Conservation (phyloP, 2,329 filamentous ascomycete genomes). For the Phyllosticta citribraziliensis region DNA sequence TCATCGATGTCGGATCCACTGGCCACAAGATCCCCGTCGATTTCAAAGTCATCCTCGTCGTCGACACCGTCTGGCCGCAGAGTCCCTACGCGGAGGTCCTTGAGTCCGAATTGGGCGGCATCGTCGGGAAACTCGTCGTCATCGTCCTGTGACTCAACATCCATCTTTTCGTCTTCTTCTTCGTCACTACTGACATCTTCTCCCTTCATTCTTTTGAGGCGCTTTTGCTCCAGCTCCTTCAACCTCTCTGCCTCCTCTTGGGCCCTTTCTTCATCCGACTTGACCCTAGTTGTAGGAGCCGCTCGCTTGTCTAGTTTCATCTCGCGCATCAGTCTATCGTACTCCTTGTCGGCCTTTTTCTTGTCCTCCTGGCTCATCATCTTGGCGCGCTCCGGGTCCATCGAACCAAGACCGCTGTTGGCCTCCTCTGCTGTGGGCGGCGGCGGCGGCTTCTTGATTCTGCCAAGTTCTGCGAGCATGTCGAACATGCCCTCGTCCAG, state of each 20-base stretch:
- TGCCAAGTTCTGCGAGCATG: slow-evolving; percentile 61
- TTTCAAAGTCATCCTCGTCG: slow-evolving; percentile 87
- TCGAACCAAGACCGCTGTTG: slow-evolving; percentile 26
- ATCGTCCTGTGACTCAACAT: slow-evolving; percentile 23
- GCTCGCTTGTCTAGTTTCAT: slow-evolving; percentile 78
- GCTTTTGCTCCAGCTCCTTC: slow-evolving; percentile 72
- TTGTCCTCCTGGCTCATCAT: slow-evolving; percentile 52
- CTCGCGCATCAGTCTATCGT: slow-evolving; percentile 74
- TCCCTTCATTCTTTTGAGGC: slow-evolving; percentile 78
- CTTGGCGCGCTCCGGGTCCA: slow-evolving; percentile 53
- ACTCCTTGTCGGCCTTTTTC: slow-evolving; percentile 66
- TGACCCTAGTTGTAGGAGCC: slow-evolving; percentile 75
- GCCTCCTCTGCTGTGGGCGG: slow-evolving; percentile 30
- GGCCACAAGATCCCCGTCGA: slow-evolving; percentile 81
- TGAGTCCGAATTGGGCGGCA: slow-evolving; percentile 53
- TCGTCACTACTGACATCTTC: slow-evolving; percentile 64
- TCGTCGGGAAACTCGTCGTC: slow-evolving; percentile 37
- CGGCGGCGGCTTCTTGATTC: slow-evolving; percentile 42
- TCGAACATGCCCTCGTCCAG: slow-evolving; percentile 75
- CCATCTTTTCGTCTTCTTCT: slow-evolving; percentile 36
- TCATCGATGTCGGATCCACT: slow-evolving; percentile 54
- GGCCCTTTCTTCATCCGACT: slow-evolving; percentile 79
- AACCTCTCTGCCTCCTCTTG: slow-evolving; percentile 68
- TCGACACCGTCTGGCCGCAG: slow-evolving; percentile 45
- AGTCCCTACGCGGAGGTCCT: slow-evolving; percentile 18